phyloP scores from a whole-genome alignment of 1,139 yeast genomes.

The Candida glucosophila region DNA sequence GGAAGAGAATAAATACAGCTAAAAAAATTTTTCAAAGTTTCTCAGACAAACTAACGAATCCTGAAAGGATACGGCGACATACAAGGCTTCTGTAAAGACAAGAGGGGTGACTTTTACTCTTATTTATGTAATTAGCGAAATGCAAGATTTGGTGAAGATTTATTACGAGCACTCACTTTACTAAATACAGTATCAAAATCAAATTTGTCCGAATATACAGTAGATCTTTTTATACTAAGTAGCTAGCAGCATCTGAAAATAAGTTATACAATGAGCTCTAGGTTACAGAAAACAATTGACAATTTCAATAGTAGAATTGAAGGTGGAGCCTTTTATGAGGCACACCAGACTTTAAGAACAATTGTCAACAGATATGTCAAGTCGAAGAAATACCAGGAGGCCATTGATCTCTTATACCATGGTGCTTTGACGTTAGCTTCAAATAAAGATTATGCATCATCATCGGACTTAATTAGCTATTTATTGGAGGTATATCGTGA shows the following conservation, averaged over 20 bases:
- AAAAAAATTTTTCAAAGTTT: too few relatives aligned
- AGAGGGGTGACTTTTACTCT: too few relatives aligned
- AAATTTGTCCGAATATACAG: neutral
- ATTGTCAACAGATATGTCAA: constrained; percentile 79
- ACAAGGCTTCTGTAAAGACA: too few relatives aligned
- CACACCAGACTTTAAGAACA: constrained; percentile 88
- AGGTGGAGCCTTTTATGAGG: constrained; percentile 80
- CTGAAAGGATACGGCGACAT: too few relatives aligned
- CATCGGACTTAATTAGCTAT: constrained; percentile 69
- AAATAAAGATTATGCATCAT: constrained; percentile 70
- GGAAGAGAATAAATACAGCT: too few relatives aligned
- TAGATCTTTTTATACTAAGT: too few relatives aligned
- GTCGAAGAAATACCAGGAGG: constrained; percentile 56
- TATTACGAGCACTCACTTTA: neutral
- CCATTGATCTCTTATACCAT: constrained; percentile 62
- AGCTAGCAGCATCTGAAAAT: too few relatives aligned
- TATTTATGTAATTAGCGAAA: too few relatives aligned
- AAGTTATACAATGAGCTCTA: too few relatives aligned
- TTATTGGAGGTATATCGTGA: constrained; percentile 59
- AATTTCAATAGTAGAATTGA: constrained; percentile 64
- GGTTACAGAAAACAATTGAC: constrained; percentile 50
- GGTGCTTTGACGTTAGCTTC: constrained; percentile 62
- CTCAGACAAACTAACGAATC: too few relatives aligned
- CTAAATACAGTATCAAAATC: neutral
- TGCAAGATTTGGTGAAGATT: neutral